Evolutionary conservation across 2,329 filamentous ascomycete species (phyloP).

Genomic region (Pseudocercospora fijiensis): DNA sequence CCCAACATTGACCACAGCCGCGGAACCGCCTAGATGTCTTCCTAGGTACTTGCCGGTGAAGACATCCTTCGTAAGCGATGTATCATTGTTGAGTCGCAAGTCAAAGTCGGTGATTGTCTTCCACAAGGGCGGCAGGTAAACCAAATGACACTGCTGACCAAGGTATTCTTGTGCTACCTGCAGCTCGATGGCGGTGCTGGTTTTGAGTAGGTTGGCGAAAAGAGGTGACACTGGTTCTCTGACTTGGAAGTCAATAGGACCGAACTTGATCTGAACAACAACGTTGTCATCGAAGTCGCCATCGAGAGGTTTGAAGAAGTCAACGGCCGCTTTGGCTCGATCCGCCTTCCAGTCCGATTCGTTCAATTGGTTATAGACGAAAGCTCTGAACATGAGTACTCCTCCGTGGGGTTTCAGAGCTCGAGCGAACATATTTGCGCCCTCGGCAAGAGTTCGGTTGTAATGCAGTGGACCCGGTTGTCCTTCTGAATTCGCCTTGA

Average conservation of each 20-base stretch:
- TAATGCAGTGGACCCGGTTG: slow-evolving; percentile 69
- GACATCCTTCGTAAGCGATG: slow-evolving; percentile 60
- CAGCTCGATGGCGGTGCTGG: slow-evolving; percentile 60
- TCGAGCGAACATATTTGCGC: slow-evolving; percentile 66
- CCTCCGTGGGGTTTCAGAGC: slow-evolving; percentile 59
- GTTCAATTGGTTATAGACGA: slow-evolving; percentile 65
- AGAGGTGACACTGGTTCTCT: slow-evolving; percentile 66
- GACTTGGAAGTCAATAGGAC: slow-evolving; percentile 72
- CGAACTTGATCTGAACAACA: slow-evolving; percentile 71
- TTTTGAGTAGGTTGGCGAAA: slow-evolving; percentile 55
- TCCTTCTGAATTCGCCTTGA: slow-evolving; percentile 72
- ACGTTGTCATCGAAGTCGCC: slow-evolving; percentile 68
- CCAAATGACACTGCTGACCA: slow-evolving; percentile 67
- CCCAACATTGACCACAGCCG: slow-evolving; percentile 67
- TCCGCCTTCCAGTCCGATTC: slow-evolving; percentile 64
- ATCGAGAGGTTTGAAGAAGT: slow-evolving; percentile 66
- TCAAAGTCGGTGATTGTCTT: slow-evolving; percentile 67
- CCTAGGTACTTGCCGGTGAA: slow-evolving; percentile 61
- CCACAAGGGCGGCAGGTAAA: slow-evolving; percentile 69
- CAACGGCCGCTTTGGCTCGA: slow-evolving; percentile 67
- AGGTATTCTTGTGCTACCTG: slow-evolving; percentile 69
- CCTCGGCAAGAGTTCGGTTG: slow-evolving; percentile 66
- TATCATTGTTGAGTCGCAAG: slow-evolving; percentile 58
- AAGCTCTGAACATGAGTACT: slow-evolving; percentile 68
- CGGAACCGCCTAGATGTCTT: slow-evolving; percentile 59